These are phyloP conservation scores for Globisporangium emineosum DNA, from an alignment of 352 stramenopile genomes.

Conservation along the genomic window DNA sequence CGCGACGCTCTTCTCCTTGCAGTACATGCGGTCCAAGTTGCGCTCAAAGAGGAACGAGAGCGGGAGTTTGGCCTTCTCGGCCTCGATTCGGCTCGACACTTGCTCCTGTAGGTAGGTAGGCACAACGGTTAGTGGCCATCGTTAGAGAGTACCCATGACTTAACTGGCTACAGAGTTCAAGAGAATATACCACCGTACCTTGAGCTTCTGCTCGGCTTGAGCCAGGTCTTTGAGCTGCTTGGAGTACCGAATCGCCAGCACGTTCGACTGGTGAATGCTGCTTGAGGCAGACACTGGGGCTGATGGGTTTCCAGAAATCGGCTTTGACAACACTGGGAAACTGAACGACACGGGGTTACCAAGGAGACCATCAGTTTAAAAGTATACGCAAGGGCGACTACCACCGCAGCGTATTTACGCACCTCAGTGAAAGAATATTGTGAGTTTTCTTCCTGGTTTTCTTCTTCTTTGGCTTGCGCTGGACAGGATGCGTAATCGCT, in stretches of 20 bases:
- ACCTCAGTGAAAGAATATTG: slow-evolving; percentile 34
- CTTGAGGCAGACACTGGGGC: neutral
- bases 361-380: neutral
- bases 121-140: too few relatives aligned
- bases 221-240: slow-evolving; percentile 17
- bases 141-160: too few relatives aligned
- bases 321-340: slow-evolving; percentile 20
- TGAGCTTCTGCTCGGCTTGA: slow-evolving; percentile 21
- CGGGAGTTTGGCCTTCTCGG: slow-evolving; percentile 53
- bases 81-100: slow-evolving; percentile 40
- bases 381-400: neutral
- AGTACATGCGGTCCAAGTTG: slow-evolving; percentile 59
- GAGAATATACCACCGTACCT: slow-evolving; percentile 3
- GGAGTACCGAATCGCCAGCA: slow-evolving; percentile 8
- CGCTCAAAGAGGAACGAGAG: slow-evolving; percentile 76
- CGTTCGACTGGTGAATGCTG: neutral
- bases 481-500: neutral
- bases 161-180: too few relatives aligned
- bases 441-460: slow-evolving; percentile 12
- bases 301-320: neutral
- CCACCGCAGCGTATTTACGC: neutral
- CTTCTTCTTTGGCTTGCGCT: slow-evolving; percentile 6
- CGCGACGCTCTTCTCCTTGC: slow-evolving; percentile 42
- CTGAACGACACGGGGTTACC: slow-evolving; percentile 1
- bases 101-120: slow-evolving; percentile 18